phyloP scores from a whole-genome alignment of 805 yeast species.

The Pichia heedii region DNA sequence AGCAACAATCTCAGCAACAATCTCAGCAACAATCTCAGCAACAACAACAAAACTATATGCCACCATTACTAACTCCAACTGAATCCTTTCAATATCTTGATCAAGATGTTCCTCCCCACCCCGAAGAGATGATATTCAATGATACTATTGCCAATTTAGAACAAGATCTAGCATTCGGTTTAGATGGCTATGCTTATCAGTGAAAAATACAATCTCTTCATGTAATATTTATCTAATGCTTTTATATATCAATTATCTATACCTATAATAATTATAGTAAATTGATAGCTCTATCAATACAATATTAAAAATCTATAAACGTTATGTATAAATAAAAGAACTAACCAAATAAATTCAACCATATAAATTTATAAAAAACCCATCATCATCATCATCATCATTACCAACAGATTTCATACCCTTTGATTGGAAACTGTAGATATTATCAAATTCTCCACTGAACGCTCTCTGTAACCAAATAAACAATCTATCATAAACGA shows the following conservation, averaged over 20 bases:
- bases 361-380: constrained; percentile 14
- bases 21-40: constrained; percentile 7
- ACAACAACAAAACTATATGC: constrained; percentile 6
- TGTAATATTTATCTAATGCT: not conserved
- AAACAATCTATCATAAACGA: constrained; percentile 59
- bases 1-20: constrained; percentile 1
- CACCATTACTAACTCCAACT: constrained; percentile 37
- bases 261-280: no score
- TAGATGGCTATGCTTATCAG: constrained; percentile 39
- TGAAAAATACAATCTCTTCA: not conserved
- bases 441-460: constrained; percentile 33
- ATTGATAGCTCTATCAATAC: no score
- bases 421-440: not conserved
- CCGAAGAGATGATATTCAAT: constrained; percentile 38
- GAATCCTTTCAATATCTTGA: constrained; percentile 29
- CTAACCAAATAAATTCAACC: constrained; percentile 9
- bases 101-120: constrained; percentile 52
- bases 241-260: no score
- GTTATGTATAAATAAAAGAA: not conserved
- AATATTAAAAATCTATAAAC: not conserved
- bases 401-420: not conserved
- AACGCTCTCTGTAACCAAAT: constrained; percentile 60
- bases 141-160: constrained; percentile 40
- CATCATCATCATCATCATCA: not conserved
- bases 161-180: constrained; percentile 57